Evolutionary conservation across 2,329 filamentous ascomycete species (phyloP), one percentile per base, ranked within the genome.

Genomic region (Beauveria rudraprayagi): DNA sequence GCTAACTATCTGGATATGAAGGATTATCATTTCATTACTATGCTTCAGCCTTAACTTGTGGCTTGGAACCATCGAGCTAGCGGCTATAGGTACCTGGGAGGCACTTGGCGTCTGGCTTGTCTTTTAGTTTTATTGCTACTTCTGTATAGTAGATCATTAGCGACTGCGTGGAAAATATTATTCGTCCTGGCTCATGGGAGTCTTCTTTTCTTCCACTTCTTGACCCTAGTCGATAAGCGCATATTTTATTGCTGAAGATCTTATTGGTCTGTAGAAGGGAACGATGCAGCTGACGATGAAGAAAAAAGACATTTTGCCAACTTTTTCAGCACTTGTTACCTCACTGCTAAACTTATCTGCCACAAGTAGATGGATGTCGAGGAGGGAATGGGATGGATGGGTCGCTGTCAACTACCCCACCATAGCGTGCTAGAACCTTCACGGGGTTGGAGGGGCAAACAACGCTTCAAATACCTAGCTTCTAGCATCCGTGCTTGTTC

Each of bases 371-470:
- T 52, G 4, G 5, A 37, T 37, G 10, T 10, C 5, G 17, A 14
- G 14, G 8, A 19, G 7, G 4, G 26, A 1, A 34, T 19, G 40
- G 4, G 24, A 26, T n/a, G 7, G 40, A 41, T 34, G 41, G 22
- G 41, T 34, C 30, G 3, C 30, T 34, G 30, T 34, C 11, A 57
- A 50, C 16, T 34, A 59, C 56, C 60, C 59, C 59, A 56, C 59
- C 48, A 62, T 22, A 10, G 44, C 22, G 28, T 30, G 61, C 65
- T 62, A 63, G 65, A 66, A 66, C 54, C 62, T 67, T 67, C 50
- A 47, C 34, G 19, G 40, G 28, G 19, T 41, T 58, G 55, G 60
- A 62, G 60, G 60, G 60, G 60, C 60, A 58, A 57, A 62, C 22
- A 14, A 17, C 17, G 30, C 41, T 40, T 28, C 54, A 22, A 55